Conservation (phyloP, 2,329 filamentous ascomycete genomes). For the Pyrenochaeta sp. region DNA sequence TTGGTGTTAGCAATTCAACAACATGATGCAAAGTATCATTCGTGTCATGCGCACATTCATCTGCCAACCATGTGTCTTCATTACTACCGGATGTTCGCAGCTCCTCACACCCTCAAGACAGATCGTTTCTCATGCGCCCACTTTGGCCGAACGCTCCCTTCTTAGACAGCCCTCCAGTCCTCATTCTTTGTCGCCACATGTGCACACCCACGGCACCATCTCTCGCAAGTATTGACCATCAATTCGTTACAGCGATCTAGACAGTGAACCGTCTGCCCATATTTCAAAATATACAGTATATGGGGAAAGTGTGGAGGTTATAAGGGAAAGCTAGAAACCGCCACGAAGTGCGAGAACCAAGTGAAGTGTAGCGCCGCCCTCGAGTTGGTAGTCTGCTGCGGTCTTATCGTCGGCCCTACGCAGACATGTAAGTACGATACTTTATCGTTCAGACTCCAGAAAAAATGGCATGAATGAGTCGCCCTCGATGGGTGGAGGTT, state of each 20-base stretch:
- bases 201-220: background rate
- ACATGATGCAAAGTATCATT: background rate
- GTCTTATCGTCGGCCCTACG: conserved; percentile 94
- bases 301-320: background rate
- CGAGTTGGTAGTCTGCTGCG: conserved; percentile 86
- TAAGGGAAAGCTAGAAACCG: conserved; percentile 55
- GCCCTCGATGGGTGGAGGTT: too few relatives aligned
- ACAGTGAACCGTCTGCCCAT: background rate
- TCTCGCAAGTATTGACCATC: background rate
- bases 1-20: background rate
- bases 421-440: conserved; percentile 7
- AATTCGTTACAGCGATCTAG: background rate
- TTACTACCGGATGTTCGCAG: background rate
- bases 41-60: background rate
- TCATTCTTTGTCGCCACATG: background rate
- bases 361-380: conserved; percentile 92
- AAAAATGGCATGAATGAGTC: conserved; percentile 27
- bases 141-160: background rate
- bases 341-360: conserved; percentile 93
- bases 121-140: background rate
- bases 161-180: background rate
- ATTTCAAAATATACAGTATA: background rate
- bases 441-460: background rate
- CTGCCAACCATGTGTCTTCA: background rate
- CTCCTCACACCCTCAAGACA: background rate